Evolutionary conservation across 2,329 filamentous ascomycete species (phyloP).

Genomic region (Pyrenophora tritici-repentis): DNA sequence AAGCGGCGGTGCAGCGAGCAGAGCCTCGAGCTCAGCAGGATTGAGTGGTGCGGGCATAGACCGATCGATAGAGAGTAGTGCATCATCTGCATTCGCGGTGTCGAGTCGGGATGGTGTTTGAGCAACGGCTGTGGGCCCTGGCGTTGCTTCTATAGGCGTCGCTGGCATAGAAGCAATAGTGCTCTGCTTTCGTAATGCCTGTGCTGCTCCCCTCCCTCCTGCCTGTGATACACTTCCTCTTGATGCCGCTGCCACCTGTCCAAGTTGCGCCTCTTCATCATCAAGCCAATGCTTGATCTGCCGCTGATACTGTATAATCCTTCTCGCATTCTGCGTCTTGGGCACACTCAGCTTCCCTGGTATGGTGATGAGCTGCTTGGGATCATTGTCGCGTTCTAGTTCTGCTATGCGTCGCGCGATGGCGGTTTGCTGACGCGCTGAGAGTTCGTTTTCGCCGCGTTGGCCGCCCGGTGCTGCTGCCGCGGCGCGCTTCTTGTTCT

Average conservation of each 20-base stretch:
- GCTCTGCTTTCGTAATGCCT: constrained; percentile 30
- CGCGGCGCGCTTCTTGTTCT: constrained; percentile 69
- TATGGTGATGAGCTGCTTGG: constrained; percentile 51
- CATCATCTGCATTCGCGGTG: constrained; percentile 50
- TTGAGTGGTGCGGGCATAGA: constrained; percentile 63
- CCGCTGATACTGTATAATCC: constrained; percentile 79
- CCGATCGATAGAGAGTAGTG: constrained; percentile 59
- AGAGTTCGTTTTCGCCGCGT: constrained; percentile 63
- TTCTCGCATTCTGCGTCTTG: constrained; percentile 68
- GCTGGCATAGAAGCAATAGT: constrained; percentile 32
- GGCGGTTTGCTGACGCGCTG: constrained; percentile 81
- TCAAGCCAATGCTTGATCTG: constrained; percentile 83
- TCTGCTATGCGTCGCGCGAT: constrained; percentile 80
- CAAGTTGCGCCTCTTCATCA: constrained; percentile 73
- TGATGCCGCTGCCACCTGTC: constrained; percentile 44
- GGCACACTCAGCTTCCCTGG: constrained; percentile 39
- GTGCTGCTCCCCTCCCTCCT: constrained; percentile 20
- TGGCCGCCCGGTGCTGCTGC: constrained; percentile 37
- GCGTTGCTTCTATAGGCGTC: constrained; percentile 35
- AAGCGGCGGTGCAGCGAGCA: constrained; percentile 68
- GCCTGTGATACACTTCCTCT: constrained; percentile 9
- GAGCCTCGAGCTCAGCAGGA: constrained; percentile 65
- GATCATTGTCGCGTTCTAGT: constrained; percentile 75
- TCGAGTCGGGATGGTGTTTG: constrained; percentile 16
- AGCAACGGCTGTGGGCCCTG: constrained; percentile 18